These are phyloP conservation scores for Lunasporangiospora selenospora DNA, from an alignment of 192 early-diverging fungal genomes.

Conservation along the genomic window DNA sequence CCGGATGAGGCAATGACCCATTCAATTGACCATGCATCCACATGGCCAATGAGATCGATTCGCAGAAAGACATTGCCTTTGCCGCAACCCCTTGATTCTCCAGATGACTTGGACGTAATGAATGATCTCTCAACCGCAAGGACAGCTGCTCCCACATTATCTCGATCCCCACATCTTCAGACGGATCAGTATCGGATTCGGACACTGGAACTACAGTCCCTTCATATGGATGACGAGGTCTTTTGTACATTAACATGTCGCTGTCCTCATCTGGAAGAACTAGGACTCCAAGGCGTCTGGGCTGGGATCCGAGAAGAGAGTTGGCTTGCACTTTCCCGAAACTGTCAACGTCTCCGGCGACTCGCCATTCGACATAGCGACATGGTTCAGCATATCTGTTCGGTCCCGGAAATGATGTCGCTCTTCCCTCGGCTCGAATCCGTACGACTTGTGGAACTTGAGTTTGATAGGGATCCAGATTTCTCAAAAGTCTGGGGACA, in stretches of 20 bases:
- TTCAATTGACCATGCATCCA: no score
- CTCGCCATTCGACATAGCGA: slow-evolving; percentile 6
- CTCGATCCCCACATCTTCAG: no score
- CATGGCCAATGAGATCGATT: no score
- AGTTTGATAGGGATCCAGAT: slow-evolving; percentile 10
- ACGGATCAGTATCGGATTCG: neutral
- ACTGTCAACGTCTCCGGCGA: neutral
- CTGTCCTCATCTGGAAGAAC: slow-evolving; percentile 14
- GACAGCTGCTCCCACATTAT: no score
- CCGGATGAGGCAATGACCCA: no score
- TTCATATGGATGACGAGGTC: slow-evolving; percentile 3
- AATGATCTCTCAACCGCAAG: no score
- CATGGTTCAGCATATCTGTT: slow-evolving; percentile 3
- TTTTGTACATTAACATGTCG: slow-evolving; percentile 3
- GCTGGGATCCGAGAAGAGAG: neutral
- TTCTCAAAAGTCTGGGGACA: slow-evolving; percentile 3
- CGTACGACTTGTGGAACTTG: neutral
- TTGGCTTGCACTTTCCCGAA: slow-evolving; percentile 1
- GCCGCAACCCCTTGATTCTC: no score
- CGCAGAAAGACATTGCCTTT: no score
- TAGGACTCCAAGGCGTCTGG: slow-evolving; percentile 14
- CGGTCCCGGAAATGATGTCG: neutral
- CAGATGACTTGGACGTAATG: no score
- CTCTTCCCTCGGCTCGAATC: slow-evolving; percentile 6
- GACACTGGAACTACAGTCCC: slow-evolving; percentile 3